phyloP scores from a whole-genome alignment of 2,329 filamentous ascomycete genomes.

The Aspergillus texensis region DNA sequence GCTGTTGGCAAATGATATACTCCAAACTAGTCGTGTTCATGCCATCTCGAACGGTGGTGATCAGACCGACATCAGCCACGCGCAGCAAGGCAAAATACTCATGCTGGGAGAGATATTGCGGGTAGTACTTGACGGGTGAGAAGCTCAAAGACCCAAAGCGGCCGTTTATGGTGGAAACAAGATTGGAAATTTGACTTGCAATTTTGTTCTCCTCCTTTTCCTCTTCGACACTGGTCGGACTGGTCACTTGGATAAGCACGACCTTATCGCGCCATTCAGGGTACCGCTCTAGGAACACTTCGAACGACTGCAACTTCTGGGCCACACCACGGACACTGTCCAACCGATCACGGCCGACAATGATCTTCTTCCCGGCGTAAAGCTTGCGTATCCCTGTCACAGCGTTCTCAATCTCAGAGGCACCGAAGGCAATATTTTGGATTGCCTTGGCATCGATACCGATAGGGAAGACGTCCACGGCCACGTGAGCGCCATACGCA shows the following conservation, averaged over 20 bases:
- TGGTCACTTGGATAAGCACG: conserved; percentile 93
- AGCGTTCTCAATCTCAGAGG: conserved; percentile 70
- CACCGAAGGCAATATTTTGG: conserved; percentile 72
- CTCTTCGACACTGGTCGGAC: conserved; percentile 77
- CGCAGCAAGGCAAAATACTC: conserved; percentile 96
- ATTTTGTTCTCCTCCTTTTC: conserved; percentile 81
- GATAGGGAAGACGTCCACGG: conserved; percentile 91
- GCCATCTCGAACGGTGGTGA: conserved; percentile 92
- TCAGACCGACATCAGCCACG: conserved; percentile 85
- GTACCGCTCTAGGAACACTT: conserved; percentile 85
- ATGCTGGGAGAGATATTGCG: conserved; percentile 84
- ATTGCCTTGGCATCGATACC: conserved; percentile 88
- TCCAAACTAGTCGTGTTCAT: conserved; percentile 98
- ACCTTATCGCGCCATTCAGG: conserved; percentile 92
- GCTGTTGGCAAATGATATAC: conserved; percentile 89
- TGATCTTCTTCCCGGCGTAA: conserved; percentile 90
- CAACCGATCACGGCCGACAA: conserved; percentile 90
- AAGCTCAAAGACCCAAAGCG: conserved; percentile 85
- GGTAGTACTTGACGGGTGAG: conserved; percentile 90
- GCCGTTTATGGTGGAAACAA: conserved; percentile 91
- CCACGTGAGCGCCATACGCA: conserved; percentile 83
- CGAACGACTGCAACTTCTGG: conserved; percentile 95
- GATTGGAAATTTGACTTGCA: conserved; percentile 83
- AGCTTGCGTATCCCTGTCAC: conserved; percentile 71
- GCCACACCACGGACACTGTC: conserved; percentile 90